phyloP scores from a whole-genome alignment of 176 grass and related monocot species.

The Aegilops bicornis region DNA sequence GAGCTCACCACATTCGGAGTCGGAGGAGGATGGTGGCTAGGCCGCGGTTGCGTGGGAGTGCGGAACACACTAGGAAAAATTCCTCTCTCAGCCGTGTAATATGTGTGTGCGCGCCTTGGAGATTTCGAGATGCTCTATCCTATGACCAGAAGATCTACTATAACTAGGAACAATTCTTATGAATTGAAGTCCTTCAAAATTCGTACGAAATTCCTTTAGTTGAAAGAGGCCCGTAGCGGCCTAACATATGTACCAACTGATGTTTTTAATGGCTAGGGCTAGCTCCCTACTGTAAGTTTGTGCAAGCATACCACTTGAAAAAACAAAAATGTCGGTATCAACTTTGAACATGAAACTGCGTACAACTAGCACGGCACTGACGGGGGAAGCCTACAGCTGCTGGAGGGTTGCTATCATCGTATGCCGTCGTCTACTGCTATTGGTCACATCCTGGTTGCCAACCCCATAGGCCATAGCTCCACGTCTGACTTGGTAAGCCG shows the following conservation, averaged over 20 bases:
- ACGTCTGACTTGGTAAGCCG: neutral
- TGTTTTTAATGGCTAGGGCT: neutral
- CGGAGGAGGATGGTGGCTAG: no score
- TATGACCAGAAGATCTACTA: no score
- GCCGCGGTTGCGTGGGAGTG: rapidly evolving
- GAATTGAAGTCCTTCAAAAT: no score
- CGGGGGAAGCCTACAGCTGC: neutral
- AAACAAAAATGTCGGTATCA: neutral
- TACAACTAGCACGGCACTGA: neutral
- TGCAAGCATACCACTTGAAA: neutral
- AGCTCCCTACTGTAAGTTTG: neutral
- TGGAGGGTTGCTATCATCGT: neutral
- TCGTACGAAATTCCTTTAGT: no score
- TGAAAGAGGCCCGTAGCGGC: neutral
- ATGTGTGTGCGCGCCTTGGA: no score
- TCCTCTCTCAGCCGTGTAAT: no score
- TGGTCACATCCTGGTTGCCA: neutral
- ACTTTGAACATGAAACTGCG: neutral
- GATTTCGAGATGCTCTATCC: no score
- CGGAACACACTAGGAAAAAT: no score
- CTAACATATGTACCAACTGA: neutral
- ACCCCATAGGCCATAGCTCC: no score
- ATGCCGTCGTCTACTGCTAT: neutral
- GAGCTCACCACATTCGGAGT: no score
- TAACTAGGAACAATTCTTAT: no score